Conservation (phyloP, 2,329 filamentous ascomycete genomes). For the Seiridium unicorne region DNA sequence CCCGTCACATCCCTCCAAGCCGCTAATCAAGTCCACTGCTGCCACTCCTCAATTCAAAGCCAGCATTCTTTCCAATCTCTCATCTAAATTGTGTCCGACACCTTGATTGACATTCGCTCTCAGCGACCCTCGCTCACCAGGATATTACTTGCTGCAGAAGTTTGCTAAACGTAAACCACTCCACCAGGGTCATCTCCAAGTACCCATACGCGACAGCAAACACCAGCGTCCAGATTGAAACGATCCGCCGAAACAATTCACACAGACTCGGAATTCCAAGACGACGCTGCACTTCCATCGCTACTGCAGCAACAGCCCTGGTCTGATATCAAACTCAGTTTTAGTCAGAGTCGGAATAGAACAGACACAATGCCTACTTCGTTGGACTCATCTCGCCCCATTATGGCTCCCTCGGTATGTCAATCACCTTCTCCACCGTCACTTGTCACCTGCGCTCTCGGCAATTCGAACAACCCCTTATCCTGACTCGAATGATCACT, state of each 20-base stretch:
- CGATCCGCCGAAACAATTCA: too few relatives aligned
- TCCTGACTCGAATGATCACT: too few relatives aligned
- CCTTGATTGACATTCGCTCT: too few relatives aligned
- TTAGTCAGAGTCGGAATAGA: not conserved
- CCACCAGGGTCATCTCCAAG: too few relatives aligned
- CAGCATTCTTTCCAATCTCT: not conserved
- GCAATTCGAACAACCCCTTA: too few relatives aligned
- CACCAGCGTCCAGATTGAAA: too few relatives aligned
- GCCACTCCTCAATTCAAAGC: not conserved
- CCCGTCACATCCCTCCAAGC: not conserved
- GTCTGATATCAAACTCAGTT: not conserved
- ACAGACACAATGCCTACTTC: constrained; percentile 49
- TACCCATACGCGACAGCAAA: too few relatives aligned
- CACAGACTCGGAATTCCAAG: too few relatives aligned
- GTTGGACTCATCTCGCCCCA: constrained; percentile 59
- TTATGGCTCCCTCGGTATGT: constrained; percentile 63
- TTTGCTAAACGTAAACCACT: too few relatives aligned
- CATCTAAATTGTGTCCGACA: too few relatives aligned
- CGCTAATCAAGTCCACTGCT: not conserved
- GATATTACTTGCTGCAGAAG: too few relatives aligned
- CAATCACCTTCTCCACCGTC: not conserved
- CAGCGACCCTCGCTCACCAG: too few relatives aligned
- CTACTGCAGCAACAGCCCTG: not conserved
- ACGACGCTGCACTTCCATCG: not conserved
- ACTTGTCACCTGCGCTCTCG: not conserved